Percentiles rank a stretch among this genome's conserved stretches.
Conservation (phyloP, 495 filamentous ascomycete genomes). For the Neurospora intermedia region DNA sequence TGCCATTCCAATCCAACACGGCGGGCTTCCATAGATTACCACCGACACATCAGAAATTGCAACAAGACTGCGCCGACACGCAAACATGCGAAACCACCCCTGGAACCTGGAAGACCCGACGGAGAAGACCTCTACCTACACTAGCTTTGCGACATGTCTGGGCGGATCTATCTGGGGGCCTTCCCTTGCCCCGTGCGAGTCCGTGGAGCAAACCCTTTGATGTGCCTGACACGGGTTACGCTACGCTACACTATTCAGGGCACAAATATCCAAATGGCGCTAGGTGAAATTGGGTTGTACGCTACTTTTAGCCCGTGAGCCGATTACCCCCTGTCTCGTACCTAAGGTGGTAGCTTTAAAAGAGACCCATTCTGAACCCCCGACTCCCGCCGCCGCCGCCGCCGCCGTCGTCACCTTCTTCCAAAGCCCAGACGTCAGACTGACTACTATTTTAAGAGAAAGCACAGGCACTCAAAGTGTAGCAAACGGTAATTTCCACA, state of each 20-base stretch:
- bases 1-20: neutral
- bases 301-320: neutral
- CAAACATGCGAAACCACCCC: neutral
- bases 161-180: too few relatives aligned
- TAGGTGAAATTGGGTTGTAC: neutral
- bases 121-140: too few relatives aligned
- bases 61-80: neutral
- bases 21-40: neutral
- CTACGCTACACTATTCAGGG: too few relatives aligned
- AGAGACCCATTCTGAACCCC: neutral
- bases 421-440: neutral
- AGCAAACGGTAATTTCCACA: neutral
- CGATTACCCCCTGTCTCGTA: neutral
- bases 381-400: neutral
- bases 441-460: neutral
- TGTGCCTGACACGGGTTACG: too few relatives aligned
- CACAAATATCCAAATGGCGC: too few relatives aligned
- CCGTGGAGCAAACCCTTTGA: neutral
- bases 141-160: too few relatives aligned
- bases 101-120: neutral
- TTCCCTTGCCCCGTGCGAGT: neutral
- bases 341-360: neutral
- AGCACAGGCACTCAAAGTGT: neutral
- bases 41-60: neutral
- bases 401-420: neutral